Evolutionary conservation across 2,329 filamentous ascomycete species (phyloP), one percentile per base, ranked within the genome.

Genomic region (Calonectria naviculata): DNA sequence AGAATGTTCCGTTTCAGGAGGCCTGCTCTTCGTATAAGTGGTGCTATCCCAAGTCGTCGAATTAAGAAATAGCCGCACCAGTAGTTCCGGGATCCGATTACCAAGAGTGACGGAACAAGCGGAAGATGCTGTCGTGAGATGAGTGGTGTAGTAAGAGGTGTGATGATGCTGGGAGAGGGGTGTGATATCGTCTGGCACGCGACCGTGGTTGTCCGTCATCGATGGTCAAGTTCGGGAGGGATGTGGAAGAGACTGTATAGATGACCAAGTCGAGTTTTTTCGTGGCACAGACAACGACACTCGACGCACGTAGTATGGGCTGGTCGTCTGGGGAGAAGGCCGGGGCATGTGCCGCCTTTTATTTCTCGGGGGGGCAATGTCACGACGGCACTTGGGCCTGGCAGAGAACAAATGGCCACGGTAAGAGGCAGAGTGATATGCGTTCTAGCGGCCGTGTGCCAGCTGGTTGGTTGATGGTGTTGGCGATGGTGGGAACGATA

Each of bases 401-500:
- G 60, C 60, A 72, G n/a, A 21, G n/a, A 52, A 46, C 28, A 63
- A 78, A 76, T 72, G 69, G 38, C 62, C 46, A 44, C 58, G 21
- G 34, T 47, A 62, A 60, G 71, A 75, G 61, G 54, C 68, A 71
- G 36, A 63, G 36, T 31, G 41, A 56, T 44, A 47, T 52, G 44
- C 46, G 58, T 63, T 26, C 63, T 64, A 28, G 75, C 63, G 63
- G 41, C 49, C 47, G 69, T 68, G 71, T 77, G 73, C 54, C 68
- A 72, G 73, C 54, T 72, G 76, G 69, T 71, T 76, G 71, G 61
- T 60, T 46, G 47, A 44, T 70, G 58, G 67, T 56, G 67, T 58
- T 71, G 69, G 73, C 66, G 60, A 31, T 67, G 75, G 76, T 78
- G 73, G 75, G 73, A 72, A 46, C 71, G 62, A 47, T 65, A 64